phyloP scores from a whole-genome alignment of 2,329 filamentous ascomycete genomes.

The Trichoderma sp. region DNA sequence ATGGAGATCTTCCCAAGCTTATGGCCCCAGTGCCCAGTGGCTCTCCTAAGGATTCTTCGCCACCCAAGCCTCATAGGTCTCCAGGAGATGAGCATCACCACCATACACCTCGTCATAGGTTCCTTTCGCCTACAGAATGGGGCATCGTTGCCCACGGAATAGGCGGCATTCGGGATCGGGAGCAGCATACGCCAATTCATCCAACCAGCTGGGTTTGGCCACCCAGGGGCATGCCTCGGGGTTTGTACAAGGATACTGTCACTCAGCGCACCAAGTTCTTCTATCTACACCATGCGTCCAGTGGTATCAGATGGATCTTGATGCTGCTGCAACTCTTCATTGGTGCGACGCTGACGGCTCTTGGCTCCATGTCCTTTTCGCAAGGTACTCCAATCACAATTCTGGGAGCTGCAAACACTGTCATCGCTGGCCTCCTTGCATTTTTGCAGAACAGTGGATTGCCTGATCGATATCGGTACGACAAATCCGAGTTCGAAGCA shows the following conservation, averaged over 20 bases:
- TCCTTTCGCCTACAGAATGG: conserved; percentile 49
- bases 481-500: conserved; percentile 51
- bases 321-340: conserved; percentile 53
- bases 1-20: background rate
- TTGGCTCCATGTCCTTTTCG: conserved; percentile 45
- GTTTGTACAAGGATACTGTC: conserved; percentile 52
- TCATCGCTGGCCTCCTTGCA: conserved; percentile 52
- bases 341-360: conserved; percentile 51
- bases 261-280: conserved; percentile 46
- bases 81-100: conserved; percentile 25
- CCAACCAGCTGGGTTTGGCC: conserved; percentile 48
- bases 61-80: conserved; percentile 9
- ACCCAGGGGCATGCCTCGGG: conserved; percentile 48
- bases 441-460: conserved; percentile 56
- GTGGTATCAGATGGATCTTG: conserved; percentile 45
- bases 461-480: conserved; percentile 52
- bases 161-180: conserved; percentile 49
- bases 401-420: conserved; percentile 53
- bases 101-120: conserved; percentile 36
- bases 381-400: conserved; percentile 47
- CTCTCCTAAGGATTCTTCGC: background rate
- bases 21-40: background rate
- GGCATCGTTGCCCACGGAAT: conserved; percentile 48
- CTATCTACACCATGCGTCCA: conserved; percentile 47
- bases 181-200: conserved; percentile 45